These are phyloP conservation scores for Rickenella mellea DNA, from an alignment of 768 basidiomycete genomes.

Conservation along the genomic window DNA sequence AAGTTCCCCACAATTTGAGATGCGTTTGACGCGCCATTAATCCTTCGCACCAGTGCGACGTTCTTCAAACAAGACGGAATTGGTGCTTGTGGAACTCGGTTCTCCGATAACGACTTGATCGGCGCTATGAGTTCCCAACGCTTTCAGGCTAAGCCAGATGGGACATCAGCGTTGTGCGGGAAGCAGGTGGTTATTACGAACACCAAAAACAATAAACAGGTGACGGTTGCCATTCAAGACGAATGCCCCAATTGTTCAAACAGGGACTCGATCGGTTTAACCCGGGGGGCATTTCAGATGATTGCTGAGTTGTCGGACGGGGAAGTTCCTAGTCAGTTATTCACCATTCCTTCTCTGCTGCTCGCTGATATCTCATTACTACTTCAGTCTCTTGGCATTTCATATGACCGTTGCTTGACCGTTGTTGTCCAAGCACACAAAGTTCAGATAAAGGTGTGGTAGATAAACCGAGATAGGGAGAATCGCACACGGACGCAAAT, in stretches of 20 bases:
- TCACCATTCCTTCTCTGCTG: too few relatives aligned
- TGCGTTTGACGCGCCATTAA: too few relatives aligned
- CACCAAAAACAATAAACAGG: conserved; percentile 42
- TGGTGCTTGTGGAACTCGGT: conserved; percentile 67
- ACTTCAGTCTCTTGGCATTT: too few relatives aligned
- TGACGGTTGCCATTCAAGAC: conserved; percentile 63
- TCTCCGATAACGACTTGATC: conserved; percentile 48
- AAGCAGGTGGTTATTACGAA: conserved; percentile 55
- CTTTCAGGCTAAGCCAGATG: conserved; percentile 40
- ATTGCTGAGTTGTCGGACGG: conserved; percentile 46
- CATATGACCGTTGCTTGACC: too few relatives aligned
- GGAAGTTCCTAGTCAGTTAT: conserved; percentile 44
- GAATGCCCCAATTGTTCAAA: conserved; percentile 73
- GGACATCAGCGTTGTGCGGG: conserved; percentile 54
- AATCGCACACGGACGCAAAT: too few relatives aligned
- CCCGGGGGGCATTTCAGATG: conserved; percentile 51
- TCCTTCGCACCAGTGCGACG: too few relatives aligned
- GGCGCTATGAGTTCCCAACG: conserved; percentile 52
- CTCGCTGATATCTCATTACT: too few relatives aligned
- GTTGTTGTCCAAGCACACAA: too few relatives aligned
- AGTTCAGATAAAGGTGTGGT: too few relatives aligned
- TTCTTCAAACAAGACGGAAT: conserved; percentile 61
- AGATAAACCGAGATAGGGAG: too few relatives aligned
- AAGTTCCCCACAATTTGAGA: too few relatives aligned
- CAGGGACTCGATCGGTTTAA: conserved; percentile 63